Evolutionary conservation across 148 eudicot genomes (phyloP).

Genomic region (Rhododendron ovatum): DNA sequence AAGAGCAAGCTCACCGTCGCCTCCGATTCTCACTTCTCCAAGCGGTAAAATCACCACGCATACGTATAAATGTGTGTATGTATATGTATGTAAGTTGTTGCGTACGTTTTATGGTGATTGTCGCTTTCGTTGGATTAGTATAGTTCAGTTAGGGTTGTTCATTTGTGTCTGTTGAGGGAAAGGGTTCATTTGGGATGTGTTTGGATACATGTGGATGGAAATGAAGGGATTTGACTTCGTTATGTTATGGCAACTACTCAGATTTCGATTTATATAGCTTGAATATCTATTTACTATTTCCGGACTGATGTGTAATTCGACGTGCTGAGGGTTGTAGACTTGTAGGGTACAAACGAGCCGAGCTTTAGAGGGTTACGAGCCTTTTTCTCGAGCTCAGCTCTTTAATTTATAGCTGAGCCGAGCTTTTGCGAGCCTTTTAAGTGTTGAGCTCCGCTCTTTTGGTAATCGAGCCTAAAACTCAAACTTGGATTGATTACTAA

Average conservation of each 20-base stretch:
- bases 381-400: background rate
- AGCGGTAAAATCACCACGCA: constrained; percentile 3
- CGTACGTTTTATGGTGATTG: background rate
- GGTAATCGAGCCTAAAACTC: too few relatives aligned
- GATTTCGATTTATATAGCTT: background rate
- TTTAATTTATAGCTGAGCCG: too few relatives aligned
- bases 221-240: background rate
- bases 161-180: background rate
- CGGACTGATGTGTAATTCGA: too few relatives aligned
- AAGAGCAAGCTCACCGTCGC: constrained; percentile 24
- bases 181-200: too few relatives aligned
- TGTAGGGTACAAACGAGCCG: too few relatives aligned
- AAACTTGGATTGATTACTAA: too few relatives aligned
- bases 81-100: background rate
- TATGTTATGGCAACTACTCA: background rate
- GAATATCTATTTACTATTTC: too few relatives aligned
- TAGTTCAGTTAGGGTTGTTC: background rate
- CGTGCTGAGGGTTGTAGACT: too few relatives aligned
- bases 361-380: too few relatives aligned
- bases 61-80: background rate
- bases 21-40: constrained; percentile 24
- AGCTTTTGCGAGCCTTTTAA: too few relatives aligned
- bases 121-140: background rate
- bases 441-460: too few relatives aligned
- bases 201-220: background rate